Conservation (phyloP, 2,329 filamentous ascomycete species). For the Aspergillus fructus region DNA sequence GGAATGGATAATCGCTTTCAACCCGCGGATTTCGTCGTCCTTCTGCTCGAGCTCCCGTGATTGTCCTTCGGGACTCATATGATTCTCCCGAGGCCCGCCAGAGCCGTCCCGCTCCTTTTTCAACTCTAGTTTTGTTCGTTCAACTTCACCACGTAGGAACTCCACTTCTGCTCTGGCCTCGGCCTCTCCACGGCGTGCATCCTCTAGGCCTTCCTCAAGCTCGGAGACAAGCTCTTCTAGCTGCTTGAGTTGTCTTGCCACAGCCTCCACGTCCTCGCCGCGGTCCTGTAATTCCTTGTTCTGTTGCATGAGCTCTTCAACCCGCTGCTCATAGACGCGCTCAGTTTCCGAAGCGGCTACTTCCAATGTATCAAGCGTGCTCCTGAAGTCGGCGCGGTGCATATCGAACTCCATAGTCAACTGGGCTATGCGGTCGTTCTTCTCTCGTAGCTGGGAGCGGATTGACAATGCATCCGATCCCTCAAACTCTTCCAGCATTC, state of each 20-base stretch:
- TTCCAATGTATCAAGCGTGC: conserved; percentile 94
- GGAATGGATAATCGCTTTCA: conserved; percentile 97
- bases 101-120: conserved; percentile 84
- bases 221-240: conserved; percentile 95
- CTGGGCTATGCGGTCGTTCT: conserved; percentile 94
- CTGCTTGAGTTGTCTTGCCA: conserved; percentile 89
- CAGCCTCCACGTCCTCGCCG: conserved; percentile 84
- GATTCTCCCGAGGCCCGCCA: conserved; percentile 57
- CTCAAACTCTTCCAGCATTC: conserved; percentile 77
- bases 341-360: conserved; percentile 93
- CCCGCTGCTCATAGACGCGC: conserved; percentile 76
- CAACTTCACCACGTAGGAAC: conserved; percentile 90
- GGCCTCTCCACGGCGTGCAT: conserved; percentile 88
- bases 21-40: conserved; percentile 92
- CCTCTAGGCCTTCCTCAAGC: conserved; percentile 92
- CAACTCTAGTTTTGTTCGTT: conserved; percentile 83
- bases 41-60: conserved; percentile 80
- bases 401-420: conserved; percentile 93
- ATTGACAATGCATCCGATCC: conserved; percentile 75
- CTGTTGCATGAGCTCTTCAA: conserved; percentile 69
- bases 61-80: conserved; percentile 45
- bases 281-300: conserved; percentile 78
- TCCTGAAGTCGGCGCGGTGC: conserved; percentile 92
- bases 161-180: conserved; percentile 95
- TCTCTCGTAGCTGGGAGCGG: conserved; percentile 80